Evolutionary conservation across 768 basidiomycete genomes (phyloP).

Genomic region (Russula foetens): DNA sequence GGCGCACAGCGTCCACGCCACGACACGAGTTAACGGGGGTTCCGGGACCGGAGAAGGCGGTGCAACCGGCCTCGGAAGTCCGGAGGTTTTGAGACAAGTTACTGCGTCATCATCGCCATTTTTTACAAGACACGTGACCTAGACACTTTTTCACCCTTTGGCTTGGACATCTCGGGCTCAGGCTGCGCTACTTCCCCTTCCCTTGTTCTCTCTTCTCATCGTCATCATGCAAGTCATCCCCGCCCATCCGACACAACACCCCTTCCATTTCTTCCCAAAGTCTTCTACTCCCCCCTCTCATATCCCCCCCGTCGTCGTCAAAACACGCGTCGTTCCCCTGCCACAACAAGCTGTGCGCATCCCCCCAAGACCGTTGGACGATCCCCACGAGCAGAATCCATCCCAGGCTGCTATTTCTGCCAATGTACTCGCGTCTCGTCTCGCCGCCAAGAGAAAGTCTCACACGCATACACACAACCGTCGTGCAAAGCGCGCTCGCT

Average conservation of each 20-base stretch:
- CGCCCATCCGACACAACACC: neutral
- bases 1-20: no score
- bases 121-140: neutral
- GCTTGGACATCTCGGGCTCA: neutral
- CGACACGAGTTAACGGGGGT: neutral
- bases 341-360: conserved; percentile 1
- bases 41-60: neutral
- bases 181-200: neutral
- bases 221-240: conserved; percentile 16
- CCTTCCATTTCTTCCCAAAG: conserved; percentile 29
- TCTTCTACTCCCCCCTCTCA: conserved; percentile 19
- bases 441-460: neutral
- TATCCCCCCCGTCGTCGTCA: conserved; percentile 20
- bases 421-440: neutral
- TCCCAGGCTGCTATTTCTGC: neutral
- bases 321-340: conserved; percentile 26
- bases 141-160: neutral
- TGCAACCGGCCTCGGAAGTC: neutral
- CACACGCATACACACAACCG: neutral
- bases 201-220: neutral
- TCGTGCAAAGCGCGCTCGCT: conserved; percentile 15
- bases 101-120: neutral
- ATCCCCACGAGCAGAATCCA: neutral
- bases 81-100: neutral
- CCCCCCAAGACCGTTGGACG: neutral